Base-by-base conservation (phyloP, 176 grass and related monocot genomes). In the Carex scoparia region DNA sequence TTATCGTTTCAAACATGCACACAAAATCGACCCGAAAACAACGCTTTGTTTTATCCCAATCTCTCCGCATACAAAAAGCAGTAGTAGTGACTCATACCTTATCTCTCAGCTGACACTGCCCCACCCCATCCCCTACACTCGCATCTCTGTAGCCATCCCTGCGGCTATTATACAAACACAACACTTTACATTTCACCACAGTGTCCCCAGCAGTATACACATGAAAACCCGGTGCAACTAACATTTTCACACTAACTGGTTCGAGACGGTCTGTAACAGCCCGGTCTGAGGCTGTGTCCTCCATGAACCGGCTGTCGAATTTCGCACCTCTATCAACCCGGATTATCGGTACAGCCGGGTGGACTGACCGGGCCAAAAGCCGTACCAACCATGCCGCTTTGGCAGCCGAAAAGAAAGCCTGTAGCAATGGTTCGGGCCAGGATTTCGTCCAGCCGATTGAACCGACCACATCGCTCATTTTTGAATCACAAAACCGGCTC, bases 401-500 rank as follows among this genome's bases (percentile, higher is more conserved):
- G 37, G 92, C 91, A 1, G 93, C 89, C 0, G 79, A 81, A 84
- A 98, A 98, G 89, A 98, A 98, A 1, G 92, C 95, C 89, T 91
- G 89, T 72, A 98, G 80, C 74, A 98, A 83, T 68, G 86, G 87
- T 85, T 98, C 95, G 0, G 95, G 95, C 95, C 95, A 98, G 4
- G 92, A 91, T 62, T 93, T 89, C 10, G 91, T 90, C 92, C 89
- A 91, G 0, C 95, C 92, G 7, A 93, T 89, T 31, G 85, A 81
- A 6, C 87, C 79, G 48, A 93, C 92, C 60, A 98, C 95, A 79
- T 94, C 95, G 85, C 95, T 94, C 95, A 98, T 98, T 80, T 98
- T 98, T 58, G 88, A 81, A 87, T 98, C 95, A 83, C 95, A 98
- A 84, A 98, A 98, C 27, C 88, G 91, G 86, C 95, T 98, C 14